A percentile compares a stretch with the other conserved stretches of the same genome.
phyloP scores from a whole-genome alignment of 352 stramenopile species.

The Globisporangium splendens region DNA sequence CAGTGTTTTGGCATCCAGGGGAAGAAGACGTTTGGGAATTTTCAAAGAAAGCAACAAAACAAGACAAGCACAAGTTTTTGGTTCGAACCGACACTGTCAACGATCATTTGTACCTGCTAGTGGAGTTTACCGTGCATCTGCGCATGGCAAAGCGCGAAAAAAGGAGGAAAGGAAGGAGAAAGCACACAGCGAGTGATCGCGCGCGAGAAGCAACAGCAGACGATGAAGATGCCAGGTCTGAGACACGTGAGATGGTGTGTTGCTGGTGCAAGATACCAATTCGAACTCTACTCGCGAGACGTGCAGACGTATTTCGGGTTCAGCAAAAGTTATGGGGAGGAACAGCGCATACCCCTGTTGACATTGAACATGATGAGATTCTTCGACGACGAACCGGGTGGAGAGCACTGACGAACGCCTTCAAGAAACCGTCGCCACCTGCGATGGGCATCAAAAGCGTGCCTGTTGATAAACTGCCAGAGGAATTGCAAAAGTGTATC shows the following conservation, averaged over 20 bases:
- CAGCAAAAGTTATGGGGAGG: slow-evolving; percentile 66
- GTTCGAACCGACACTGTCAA: slow-evolving; percentile 70
- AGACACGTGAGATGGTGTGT: slow-evolving; percentile 61
- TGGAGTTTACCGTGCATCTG: slow-evolving; percentile 76
- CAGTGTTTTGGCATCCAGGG: slow-evolving; percentile 59
- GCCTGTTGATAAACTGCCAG: slow-evolving; percentile 36
- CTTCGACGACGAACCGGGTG: slow-evolving; percentile 61
- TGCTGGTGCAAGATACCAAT: no score
- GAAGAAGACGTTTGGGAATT: slow-evolving; percentile 85
- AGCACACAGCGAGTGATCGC: slow-evolving; percentile 6
- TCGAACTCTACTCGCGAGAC: slow-evolving; percentile 35
- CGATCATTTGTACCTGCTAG: slow-evolving; percentile 58
- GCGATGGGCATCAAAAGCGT: slow-evolving; percentile 68
- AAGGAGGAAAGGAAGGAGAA: slow-evolving; percentile 13
- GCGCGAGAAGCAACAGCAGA: neutral
- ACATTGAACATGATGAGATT: slow-evolving; percentile 75
- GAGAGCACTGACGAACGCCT: slow-evolving; percentile 67
- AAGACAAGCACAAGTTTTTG: slow-evolving; percentile 82
- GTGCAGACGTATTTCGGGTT: slow-evolving; percentile 38
- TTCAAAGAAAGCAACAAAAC: slow-evolving; percentile 68
- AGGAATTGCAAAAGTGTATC: slow-evolving; percentile 31
- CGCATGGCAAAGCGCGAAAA: slow-evolving; percentile 27
- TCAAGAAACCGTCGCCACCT: slow-evolving; percentile 48
- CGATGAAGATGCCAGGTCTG: slow-evolving; percentile 11
- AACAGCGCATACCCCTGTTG: slow-evolving; percentile 54